Percentiles rank a stretch among this genome's conserved stretches.
These are phyloP conservation scores for Chenopodium formosanum DNA, from an alignment of 148 eudicot species.

Conservation along the genomic window DNA sequence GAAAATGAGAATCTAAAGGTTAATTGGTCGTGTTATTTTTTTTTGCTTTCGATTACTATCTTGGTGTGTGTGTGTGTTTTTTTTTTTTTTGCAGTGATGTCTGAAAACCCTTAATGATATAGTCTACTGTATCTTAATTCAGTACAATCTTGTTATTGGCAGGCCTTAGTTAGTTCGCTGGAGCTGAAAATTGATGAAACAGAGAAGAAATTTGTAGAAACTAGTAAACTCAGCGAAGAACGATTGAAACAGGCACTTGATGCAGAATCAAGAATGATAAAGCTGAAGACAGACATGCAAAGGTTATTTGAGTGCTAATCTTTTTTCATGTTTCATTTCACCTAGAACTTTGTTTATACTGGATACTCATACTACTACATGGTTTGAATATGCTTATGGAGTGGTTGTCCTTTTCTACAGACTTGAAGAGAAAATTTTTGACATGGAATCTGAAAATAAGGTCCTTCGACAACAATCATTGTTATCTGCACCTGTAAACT, in stretches of 20 bases:
- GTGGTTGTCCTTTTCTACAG: conserved; percentile 31
- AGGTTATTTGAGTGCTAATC: conserved; percentile 42
- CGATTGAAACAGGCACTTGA: conserved; percentile 88
- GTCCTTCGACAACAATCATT: conserved; percentile 76
- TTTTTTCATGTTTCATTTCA: conserved; percentile 1
- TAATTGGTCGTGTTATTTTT: conserved; percentile 14
- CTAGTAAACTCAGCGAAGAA: conserved; percentile 85
- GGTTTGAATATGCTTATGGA: background rate
- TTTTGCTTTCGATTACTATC: conserved; percentile 5
- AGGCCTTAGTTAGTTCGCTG: conserved; percentile 78
- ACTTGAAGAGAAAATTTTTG: conserved; percentile 81
- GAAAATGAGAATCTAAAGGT: conserved; percentile 97
- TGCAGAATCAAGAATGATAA: conserved; percentile 78
- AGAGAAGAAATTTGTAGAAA: conserved; percentile 88
- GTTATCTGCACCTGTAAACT: conserved; percentile 38
- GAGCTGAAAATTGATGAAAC: conserved; percentile 84
- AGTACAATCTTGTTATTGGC: conserved; percentile 22
- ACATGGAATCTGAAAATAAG: conserved; percentile 80
- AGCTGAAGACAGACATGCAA: conserved; percentile 79
- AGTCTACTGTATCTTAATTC: background rate
- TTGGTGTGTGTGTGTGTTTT: background rate
- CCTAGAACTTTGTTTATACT: background rate
- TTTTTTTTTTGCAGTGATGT: background rate
- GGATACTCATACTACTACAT: background rate
- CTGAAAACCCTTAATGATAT: background rate